These are phyloP conservation scores for Fraxinus paxiana DNA, from an alignment of 305 asterid genomes.

Conservation along the genomic window DNA sequence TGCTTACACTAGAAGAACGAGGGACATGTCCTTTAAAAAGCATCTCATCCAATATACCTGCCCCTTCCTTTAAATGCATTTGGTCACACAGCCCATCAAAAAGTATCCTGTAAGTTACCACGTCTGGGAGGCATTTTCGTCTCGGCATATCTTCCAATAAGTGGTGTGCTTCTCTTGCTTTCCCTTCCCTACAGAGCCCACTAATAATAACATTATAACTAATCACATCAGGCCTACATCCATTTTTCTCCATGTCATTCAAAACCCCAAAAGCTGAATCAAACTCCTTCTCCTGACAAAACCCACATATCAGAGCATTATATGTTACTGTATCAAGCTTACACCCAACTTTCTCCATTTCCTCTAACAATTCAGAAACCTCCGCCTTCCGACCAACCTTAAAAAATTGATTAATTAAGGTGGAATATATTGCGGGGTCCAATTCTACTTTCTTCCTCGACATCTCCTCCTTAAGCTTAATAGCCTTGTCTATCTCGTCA, in stretches of 20 bases:
- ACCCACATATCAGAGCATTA: constrained; percentile 59
- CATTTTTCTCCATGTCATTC: constrained; percentile 58
- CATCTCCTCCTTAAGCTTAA: constrained; percentile 64
- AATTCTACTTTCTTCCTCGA: constrained; percentile 42
- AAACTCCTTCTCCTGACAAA: constrained; percentile 55
- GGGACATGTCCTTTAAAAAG: constrained; percentile 51
- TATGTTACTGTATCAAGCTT: constrained; percentile 53
- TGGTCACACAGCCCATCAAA: constrained; percentile 62
- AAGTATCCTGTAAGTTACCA: constrained; percentile 53
- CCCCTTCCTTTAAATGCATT: constrained; percentile 52
- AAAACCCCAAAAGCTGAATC: constrained; percentile 48
- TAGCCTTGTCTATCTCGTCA: constrained; percentile 36
- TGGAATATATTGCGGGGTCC: constrained; percentile 58
- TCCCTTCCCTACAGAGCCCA: constrained; percentile 53
- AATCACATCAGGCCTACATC: constrained; percentile 57
- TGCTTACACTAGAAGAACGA: constrained; percentile 37
- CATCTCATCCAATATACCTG: constrained; percentile 68
- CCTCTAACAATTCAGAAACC: constrained; percentile 43
- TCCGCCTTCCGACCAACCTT: constrained; percentile 48
- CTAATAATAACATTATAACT: constrained; percentile 58
- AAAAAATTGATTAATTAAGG: constrained; percentile 55
- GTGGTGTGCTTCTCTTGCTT: constrained; percentile 51
- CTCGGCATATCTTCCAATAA: constrained; percentile 76
- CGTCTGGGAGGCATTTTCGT: constrained; percentile 55
- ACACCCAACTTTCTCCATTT: constrained; percentile 59